Evolutionary conservation across 768 basidiomycete species (phyloP).

Genomic region (Royoungia palumana): DNA sequence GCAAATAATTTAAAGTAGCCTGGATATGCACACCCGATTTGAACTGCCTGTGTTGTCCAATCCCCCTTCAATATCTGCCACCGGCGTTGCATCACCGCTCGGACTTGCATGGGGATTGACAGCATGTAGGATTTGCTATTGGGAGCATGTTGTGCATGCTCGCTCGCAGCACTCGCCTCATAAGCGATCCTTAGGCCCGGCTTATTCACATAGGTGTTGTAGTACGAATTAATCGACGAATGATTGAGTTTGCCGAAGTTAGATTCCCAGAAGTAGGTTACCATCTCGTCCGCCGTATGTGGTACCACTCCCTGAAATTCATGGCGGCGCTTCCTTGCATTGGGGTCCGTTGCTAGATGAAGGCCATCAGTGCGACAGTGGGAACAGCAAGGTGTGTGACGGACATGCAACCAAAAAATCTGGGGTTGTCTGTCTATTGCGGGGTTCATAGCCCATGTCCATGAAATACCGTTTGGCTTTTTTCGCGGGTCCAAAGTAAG

Average conservation of each 20-base stretch:
- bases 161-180: slow-evolving; percentile 44
- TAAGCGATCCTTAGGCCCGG: slow-evolving; percentile 43
- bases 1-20: slow-evolving; percentile 13
- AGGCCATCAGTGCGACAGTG: not conserved
- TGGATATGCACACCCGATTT: slow-evolving; percentile 27
- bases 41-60: slow-evolving; percentile 32
- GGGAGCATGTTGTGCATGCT: slow-evolving; percentile 46
- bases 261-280: slow-evolving; percentile 43
- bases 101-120: slow-evolving; percentile 43
- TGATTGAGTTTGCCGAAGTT: slow-evolving; percentile 39
- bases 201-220: slow-evolving; percentile 42
- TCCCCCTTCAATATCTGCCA: slow-evolving; percentile 46
- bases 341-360: slow-evolving; percentile 51
- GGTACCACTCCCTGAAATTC: slow-evolving; percentile 43
- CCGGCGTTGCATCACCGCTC: slow-evolving; percentile 42
- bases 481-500: slow-evolving; percentile 53
- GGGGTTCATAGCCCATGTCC: slow-evolving; percentile 51
- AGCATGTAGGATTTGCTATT: slow-evolving; percentile 44
- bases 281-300: slow-evolving; percentile 57
- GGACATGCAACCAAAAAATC: slow-evolving; percentile 52
- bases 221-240: slow-evolving; percentile 46
- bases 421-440: slow-evolving; percentile 54
- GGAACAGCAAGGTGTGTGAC: slow-evolving; percentile 28
- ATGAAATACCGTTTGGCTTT: slow-evolving; percentile 56
- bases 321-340: slow-evolving; percentile 48